Evolutionary conservation across 257 asterid species (phyloP), one percentile per base, ranked within the genome.

Genomic region (Scutellaria minor): DNA sequence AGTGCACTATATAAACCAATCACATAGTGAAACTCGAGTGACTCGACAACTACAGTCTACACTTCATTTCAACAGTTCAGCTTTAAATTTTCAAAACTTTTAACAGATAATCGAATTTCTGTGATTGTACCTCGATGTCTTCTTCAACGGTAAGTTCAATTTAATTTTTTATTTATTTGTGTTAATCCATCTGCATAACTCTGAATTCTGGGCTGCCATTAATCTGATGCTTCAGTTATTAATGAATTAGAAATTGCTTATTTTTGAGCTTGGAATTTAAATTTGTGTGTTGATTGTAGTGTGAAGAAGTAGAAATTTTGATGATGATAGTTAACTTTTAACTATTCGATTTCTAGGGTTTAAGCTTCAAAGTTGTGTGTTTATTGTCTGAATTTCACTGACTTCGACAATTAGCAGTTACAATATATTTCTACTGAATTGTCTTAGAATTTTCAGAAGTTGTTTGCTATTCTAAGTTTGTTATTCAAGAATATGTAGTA

Each of bases 141-240:
- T 60, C 12, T 47, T 60, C 70, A 18, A 18, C 70, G 13, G 70
- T 72, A 72, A 72, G 18, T 63, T 59, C 24, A 18, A 18, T 12
- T 12, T 13, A 12, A 57, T 11, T 53, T 53, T 20, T 35, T 1
- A 6, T 12, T 0, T 48, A 2, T 13, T 13, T 22, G 22, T 24
- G 50, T 5, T 12, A 9, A 5, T 54, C 37, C 2, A 31, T 31
- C 37, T 31, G 37, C 18, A 45, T 51, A 31, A 27, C 5, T 54
- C 27, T 24, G 51, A 20, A 15, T 9, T 10, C 46, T 35, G 68
- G 40, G 53, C 15, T 42, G 54, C 39, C 6, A 15, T 1, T 9
- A 42, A 44, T 64, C 44, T 20, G 27, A 24, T 24, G 70, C 6
- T 44, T 1, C 27, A 6, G 6, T 64, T 64, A 27, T 37, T 24